Conservation (phyloP, 1,284 basidiomycete genomes). For the Heterobasidion occidentale region DNA sequence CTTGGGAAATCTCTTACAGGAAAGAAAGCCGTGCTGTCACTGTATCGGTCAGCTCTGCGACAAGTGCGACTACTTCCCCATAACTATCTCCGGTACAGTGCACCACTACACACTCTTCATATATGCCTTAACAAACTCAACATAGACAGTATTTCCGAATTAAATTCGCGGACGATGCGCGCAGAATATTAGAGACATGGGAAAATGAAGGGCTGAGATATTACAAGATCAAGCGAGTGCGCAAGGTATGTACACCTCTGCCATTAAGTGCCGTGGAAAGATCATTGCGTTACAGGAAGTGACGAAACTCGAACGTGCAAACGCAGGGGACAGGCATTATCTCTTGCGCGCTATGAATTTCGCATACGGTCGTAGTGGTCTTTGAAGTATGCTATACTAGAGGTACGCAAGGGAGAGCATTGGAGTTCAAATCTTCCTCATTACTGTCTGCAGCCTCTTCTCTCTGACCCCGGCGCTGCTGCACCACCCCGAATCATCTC, state of each 20-base stretch:
- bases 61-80: slow-evolving; percentile 47
- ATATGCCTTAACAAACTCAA: not conserved
- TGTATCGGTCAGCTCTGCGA: slow-evolving; percentile 49
- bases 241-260: slow-evolving; percentile 29
- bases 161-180: slow-evolving; percentile 53
- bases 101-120: slow-evolving; percentile 5
- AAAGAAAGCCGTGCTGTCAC: slow-evolving; percentile 16
- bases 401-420: slow-evolving; percentile 29
- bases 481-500: slow-evolving; percentile 41
- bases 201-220: slow-evolving; percentile 12
- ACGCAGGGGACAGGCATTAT: slow-evolving; percentile 40
- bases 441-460: slow-evolving; percentile 38
- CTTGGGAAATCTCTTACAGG: not conserved
- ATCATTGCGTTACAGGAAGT: slow-evolving; percentile 38
- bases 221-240: slow-evolving; percentile 21
- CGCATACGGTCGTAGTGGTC: slow-evolving; percentile 76
- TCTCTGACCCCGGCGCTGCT: slow-evolving; percentile 33
- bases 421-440: slow-evolving; percentile 5
- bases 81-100: slow-evolving; percentile 45
- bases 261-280: not conserved
- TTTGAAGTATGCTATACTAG: slow-evolving; percentile 55
- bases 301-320: slow-evolving; percentile 48
- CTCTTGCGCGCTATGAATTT: slow-evolving; percentile 56
- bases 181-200: slow-evolving; percentile 13
- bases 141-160: slow-evolving; percentile 58